These are phyloP conservation scores for Pneumocystis canis DNA, from an alignment of 1,139 yeast genomes.

Conservation along the genomic window DNA sequence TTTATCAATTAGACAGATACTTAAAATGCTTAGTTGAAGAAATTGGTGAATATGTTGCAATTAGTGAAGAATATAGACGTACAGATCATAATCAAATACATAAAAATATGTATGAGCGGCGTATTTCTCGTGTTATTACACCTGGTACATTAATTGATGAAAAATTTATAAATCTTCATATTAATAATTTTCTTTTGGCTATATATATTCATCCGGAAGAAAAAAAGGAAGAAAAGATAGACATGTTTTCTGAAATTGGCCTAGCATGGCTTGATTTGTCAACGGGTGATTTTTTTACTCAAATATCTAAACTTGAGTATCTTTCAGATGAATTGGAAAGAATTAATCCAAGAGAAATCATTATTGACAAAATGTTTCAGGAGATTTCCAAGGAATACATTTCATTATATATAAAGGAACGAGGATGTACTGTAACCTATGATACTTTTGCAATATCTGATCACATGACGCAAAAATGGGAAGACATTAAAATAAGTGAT, in stretches of 20 bases:
- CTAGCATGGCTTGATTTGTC: conserved; percentile 82
- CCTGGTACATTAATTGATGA: conserved; percentile 92
- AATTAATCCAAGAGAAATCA: conserved; percentile 53
- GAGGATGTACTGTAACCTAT: conserved; percentile 45
- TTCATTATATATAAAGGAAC: conserved; percentile 36
- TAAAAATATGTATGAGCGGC: conserved; percentile 41
- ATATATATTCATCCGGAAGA: conserved; percentile 40
- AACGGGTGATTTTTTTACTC: conserved; percentile 61
- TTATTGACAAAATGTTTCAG: conserved; percentile 29
- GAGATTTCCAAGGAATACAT: conserved; percentile 7
- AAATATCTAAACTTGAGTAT: conserved; percentile 42
- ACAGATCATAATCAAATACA: conserved; percentile 16
- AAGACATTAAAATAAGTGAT: background rate
- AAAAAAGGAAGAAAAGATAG: background rate
- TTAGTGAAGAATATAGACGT: conserved; percentile 48
- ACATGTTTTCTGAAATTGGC: conserved; percentile 33
- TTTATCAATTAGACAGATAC: conserved; percentile 53
- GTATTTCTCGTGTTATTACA: conserved; percentile 65
- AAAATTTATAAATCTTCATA: conserved; percentile 56
- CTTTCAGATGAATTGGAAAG: conserved; percentile 48
- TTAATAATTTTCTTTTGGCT: conserved; percentile 56
- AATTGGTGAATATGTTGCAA: conserved; percentile 54
- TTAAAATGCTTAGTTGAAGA: conserved; percentile 60
- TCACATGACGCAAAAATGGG: conserved; percentile 3
- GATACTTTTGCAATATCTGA: conserved; percentile 26